Conservation (phyloP, 768 basidiomycete species). For the Strobilomyces dryophilus region DNA sequence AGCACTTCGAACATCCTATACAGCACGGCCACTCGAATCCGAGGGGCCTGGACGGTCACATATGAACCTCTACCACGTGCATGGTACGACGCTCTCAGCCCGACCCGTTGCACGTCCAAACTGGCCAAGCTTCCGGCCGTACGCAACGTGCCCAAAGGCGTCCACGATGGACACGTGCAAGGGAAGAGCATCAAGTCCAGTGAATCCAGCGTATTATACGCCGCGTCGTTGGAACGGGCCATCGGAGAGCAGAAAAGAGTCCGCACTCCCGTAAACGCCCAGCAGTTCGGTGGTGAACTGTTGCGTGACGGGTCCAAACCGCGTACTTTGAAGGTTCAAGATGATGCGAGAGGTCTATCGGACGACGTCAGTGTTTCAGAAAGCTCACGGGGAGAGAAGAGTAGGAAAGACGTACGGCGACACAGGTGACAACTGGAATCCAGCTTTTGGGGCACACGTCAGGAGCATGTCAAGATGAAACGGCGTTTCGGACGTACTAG, state of each 20-base stretch:
- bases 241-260: conserved; percentile 13
- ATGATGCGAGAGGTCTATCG: conserved; percentile 17
- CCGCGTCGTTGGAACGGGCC: not conserved
- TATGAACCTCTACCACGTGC: not conserved
- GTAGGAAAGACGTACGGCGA: conserved; percentile 12
- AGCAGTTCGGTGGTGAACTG: conserved; percentile 17
- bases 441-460: conserved; percentile 9
- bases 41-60: too few relatives aligned
- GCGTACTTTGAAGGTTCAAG: conserved; percentile 14
- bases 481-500: conserved; percentile 3
- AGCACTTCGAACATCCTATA: not conserved
- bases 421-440: conserved; percentile 14
- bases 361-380: not conserved
- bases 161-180: not conserved
- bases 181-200: too few relatives aligned
- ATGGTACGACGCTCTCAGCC: not conserved
- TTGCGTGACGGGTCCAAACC: rapidly evolving
- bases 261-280: conserved; percentile 8
- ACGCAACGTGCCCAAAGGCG: not conserved
- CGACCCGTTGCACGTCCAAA: not conserved
- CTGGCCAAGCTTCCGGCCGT: not conserved
- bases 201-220: not conserved
- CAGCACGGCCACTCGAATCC: not conserved
- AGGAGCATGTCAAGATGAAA: not conserved
- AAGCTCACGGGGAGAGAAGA: not conserved